Percentiles rank a stretch among this genome's conserved stretches.
phyloP scores from a whole-genome alignment of 768 basidiomycete species.

The Gloeophyllum trabeum region DNA sequence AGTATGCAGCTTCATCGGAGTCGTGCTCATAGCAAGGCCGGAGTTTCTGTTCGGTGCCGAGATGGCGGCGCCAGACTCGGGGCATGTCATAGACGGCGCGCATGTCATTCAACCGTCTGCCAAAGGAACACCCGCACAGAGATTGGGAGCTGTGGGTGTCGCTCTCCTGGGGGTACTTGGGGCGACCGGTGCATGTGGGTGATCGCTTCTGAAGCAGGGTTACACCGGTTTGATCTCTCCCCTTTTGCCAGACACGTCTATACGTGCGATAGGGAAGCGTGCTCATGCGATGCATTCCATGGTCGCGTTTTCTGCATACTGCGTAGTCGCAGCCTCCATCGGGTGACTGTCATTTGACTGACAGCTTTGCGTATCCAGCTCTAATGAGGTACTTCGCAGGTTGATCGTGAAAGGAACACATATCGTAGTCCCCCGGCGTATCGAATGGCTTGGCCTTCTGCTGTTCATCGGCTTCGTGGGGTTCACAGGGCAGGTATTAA shows the following conservation, averaged over 20 bases:
- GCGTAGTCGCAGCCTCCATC: slow-evolving; percentile 28
- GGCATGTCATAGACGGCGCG: too few species aligned
- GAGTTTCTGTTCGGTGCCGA: slow-evolving; percentile 65
- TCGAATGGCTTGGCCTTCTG: slow-evolving; percentile 34
- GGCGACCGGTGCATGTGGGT: slow-evolving; percentile 53
- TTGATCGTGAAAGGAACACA: slow-evolving; percentile 30
- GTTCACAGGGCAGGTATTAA: not conserved
- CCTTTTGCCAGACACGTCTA: slow-evolving; percentile 28
- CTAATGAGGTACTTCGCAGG: too few species aligned
- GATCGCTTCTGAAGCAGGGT: not conserved
- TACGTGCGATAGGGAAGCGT: slow-evolving; percentile 63
- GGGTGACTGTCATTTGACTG: slow-evolving; percentile 9
- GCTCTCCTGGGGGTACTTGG: slow-evolving; percentile 56
- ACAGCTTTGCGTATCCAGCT: not conserved
- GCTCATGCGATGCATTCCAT: slow-evolving; percentile 70
- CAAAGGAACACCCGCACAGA: slow-evolving; percentile 17
- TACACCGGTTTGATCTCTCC: not conserved
- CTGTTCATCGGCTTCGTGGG: slow-evolving; percentile 41
- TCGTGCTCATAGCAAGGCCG: slow-evolving; percentile 75
- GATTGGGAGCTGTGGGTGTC: slow-evolving; percentile 51
- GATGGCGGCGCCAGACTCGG: too few species aligned
- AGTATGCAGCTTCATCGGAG: slow-evolving; percentile 64
- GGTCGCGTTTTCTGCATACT: slow-evolving; percentile 51
- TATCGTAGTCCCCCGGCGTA: slow-evolving; percentile 32
- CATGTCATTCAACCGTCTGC: slow-evolving; percentile 2